These are phyloP conservation scores for Pichia insulana DNA, from an alignment of 805 yeast species.

Conservation along the genomic window DNA sequence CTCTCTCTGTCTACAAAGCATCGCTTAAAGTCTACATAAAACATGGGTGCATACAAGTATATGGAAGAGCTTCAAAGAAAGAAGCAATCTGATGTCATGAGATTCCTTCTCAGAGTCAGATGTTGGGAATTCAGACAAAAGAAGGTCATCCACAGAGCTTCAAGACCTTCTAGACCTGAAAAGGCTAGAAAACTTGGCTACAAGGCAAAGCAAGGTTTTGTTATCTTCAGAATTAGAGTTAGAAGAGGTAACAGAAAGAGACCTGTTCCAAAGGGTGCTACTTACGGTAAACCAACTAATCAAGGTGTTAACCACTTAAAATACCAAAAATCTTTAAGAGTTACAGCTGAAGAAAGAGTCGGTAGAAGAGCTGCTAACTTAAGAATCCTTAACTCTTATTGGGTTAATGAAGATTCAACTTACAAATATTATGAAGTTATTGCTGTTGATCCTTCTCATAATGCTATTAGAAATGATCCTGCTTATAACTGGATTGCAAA, in stretches of 20 bases:
- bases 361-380: slow-evolving; percentile 98
- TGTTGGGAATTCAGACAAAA: slow-evolving; percentile 99
- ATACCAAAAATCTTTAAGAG: slow-evolving; percentile 96
- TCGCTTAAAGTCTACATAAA: slow-evolving; percentile 14
- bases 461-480: slow-evolving; percentile 97
- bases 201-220: slow-evolving; percentile 99
- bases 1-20: slow-evolving; percentile 1
- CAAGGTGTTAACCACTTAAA: slow-evolving; percentile 99
- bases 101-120: slow-evolving; percentile 99
- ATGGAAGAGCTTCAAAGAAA: slow-evolving; percentile 98
- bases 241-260: slow-evolving; percentile 99
- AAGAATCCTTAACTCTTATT: slow-evolving; percentile 99
- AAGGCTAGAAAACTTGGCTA: slow-evolving; percentile 99
- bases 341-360: slow-evolving; percentile 99
- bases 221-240: slow-evolving; percentile 96
- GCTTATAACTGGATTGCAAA: slow-evolving; percentile 99
- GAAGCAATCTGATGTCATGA: slow-evolving; percentile 99
- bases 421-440: slow-evolving; percentile 99
- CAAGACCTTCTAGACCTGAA: slow-evolving; percentile 99
- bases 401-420: slow-evolving; percentile 99
- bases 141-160: slow-evolving; percentile 96
- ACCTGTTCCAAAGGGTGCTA: slow-evolving; percentile 99
- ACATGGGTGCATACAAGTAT: slow-evolving; percentile 99
- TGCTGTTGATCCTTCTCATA: slow-evolving; percentile 94
- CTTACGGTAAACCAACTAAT: slow-evolving; percentile 99